A percentile compares a stretch with the other conserved stretches of the same genome.
phyloP scores from a whole-genome alignment of 257 asterid genomes.

The Paraleonurus japonicus region DNA sequence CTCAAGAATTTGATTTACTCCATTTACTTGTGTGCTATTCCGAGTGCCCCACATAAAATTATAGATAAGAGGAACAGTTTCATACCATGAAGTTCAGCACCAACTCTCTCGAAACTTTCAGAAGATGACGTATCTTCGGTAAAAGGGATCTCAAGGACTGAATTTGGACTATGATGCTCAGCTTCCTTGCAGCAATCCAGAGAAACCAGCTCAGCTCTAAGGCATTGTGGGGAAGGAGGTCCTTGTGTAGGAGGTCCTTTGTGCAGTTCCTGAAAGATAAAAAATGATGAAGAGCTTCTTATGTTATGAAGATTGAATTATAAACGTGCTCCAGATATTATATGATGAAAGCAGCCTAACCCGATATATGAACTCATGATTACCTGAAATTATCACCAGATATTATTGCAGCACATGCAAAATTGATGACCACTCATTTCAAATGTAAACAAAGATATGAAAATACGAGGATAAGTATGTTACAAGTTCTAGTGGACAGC shows the following conservation, averaged over 20 bases:
- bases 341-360: not conserved
- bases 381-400: not conserved
- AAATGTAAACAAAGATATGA: not conserved
- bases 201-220: constrained; percentile 48
- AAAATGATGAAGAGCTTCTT: not conserved
- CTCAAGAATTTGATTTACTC: not conserved
- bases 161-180: constrained; percentile 80
- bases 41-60: not conserved
- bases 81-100: constrained; percentile 79
- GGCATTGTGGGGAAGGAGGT: constrained; percentile 26
- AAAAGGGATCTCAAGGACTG: constrained; percentile 70
- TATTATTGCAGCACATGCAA: not conserved
- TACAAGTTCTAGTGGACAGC: no score
- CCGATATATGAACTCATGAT: not conserved
- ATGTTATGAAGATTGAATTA: constrained; percentile 11
- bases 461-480: not conserved
- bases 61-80: constrained; percentile 10
- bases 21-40: not conserved
- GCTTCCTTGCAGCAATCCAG: constrained; percentile 68
- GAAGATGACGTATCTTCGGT: constrained; percentile 57
- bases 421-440: not conserved
- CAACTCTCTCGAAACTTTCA: constrained; percentile 77
- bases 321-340: not conserved
- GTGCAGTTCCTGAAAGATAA: constrained; percentile 41
- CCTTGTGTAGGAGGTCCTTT: constrained; percentile 31